A percentile compares a stretch with the other conserved stretches of the same genome.
These are phyloP conservation scores for Gossypium thurberi DNA, from an alignment of 345 rosid species.

Conservation along the genomic window DNA sequence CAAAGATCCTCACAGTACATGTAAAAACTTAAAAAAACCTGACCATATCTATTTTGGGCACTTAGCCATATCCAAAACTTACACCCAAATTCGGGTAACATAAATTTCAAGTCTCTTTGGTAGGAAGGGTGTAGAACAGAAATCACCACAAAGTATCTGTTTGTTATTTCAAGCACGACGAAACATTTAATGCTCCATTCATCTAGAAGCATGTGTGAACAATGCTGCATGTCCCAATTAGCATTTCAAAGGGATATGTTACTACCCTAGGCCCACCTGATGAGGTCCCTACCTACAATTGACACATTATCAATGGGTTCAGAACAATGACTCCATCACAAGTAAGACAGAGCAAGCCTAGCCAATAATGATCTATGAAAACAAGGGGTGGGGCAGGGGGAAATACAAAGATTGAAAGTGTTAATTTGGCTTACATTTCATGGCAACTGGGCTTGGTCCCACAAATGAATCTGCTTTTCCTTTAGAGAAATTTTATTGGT, in stretches of 20 bases:
- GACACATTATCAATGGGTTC: background rate
- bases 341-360: conserved; percentile 9
- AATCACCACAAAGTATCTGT: too few species aligned
- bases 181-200: too few species aligned
- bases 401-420: conserved; percentile 2
- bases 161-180: too few species aligned
- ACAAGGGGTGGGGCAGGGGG: background rate
- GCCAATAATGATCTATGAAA: conserved; percentile 4
- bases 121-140: too few species aligned
- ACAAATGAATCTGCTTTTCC: conserved; percentile 4
- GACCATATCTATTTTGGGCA: background rate
- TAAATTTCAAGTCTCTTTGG: too few species aligned
- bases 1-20: background rate
- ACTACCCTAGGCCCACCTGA: background rate
- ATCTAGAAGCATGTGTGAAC: too few species aligned
- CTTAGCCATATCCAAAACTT: background rate
- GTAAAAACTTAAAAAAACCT: background rate
- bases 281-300: background rate
- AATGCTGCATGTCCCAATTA: too few species aligned
- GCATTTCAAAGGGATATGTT: background rate
- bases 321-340: conserved; percentile 7
- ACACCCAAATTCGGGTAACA: background rate
- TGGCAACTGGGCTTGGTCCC: conserved; percentile 18
- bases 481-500: conserved; percentile 3
- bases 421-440: conserved; percentile 9